These are phyloP conservation scores for Funneliformis mosseae DNA, from an alignment of 192 early-diverging fungal species.

Conservation along the genomic window DNA sequence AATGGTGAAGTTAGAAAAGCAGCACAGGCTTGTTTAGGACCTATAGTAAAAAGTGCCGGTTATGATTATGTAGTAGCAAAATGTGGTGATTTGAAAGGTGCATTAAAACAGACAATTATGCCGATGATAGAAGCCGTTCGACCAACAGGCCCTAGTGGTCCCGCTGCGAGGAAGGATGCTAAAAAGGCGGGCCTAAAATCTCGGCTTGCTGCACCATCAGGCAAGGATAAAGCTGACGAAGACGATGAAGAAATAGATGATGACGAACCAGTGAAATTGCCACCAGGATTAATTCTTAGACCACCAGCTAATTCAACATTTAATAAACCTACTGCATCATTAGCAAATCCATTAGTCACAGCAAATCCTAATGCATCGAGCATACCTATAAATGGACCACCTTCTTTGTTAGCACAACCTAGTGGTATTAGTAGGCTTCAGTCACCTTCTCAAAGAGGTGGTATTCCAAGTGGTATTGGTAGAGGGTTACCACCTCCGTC, in stretches of 20 bases:
- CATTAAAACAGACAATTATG: constrained; percentile 69
- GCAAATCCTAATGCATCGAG: background rate
- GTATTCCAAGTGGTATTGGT: constrained; percentile 9
- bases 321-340: background rate
- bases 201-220: constrained; percentile 46
- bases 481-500: background rate
- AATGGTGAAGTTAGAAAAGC: constrained; percentile 88
- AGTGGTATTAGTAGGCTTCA: constrained; percentile 35
- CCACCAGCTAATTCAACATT: background rate
- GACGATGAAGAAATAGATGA: constrained; percentile 42
- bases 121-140: constrained; percentile 76
- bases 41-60: constrained; percentile 70
- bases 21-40: constrained; percentile 70
- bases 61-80: constrained; percentile 71
- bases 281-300: constrained; percentile 28
- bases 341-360: background rate
- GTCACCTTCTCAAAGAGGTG: background rate
- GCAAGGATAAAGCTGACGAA: constrained; percentile 31
- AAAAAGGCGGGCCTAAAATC: constrained; percentile 42
- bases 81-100: constrained; percentile 76
- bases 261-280: constrained; percentile 31
- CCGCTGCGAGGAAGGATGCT: background rate
- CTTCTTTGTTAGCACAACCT: background rate
- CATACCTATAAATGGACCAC: background rate
- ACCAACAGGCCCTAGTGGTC: constrained; percentile 38